Conservation (phyloP, 192 early-diverging fungal genomes). For the Rhizophagus clarus region DNA sequence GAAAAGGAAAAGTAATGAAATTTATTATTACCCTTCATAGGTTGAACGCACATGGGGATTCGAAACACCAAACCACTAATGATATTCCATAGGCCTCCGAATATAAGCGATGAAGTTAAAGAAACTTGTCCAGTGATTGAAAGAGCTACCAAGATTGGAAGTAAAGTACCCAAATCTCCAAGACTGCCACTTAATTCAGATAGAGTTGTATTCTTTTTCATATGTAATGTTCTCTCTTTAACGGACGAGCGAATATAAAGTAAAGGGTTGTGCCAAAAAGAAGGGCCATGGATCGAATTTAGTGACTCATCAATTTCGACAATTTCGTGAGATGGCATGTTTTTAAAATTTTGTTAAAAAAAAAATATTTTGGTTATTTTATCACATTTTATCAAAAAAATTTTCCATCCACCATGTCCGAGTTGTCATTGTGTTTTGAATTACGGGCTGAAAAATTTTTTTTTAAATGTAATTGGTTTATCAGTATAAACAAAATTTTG, state of each 20-base stretch:
- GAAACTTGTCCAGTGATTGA: constrained; percentile 72
- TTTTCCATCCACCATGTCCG: too few species aligned
- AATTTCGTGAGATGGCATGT: constrained; percentile 14
- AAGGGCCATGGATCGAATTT: constrained; percentile 2
- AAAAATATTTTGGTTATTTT: background rate
- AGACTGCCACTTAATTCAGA: constrained; percentile 64
- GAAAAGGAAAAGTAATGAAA: constrained; percentile 12
- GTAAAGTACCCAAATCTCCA: constrained; percentile 80
- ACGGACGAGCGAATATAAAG: constrained; percentile 8
- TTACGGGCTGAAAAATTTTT: too few species aligned
- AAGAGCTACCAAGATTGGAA: constrained; percentile 87
- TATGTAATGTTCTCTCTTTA: constrained; percentile 21
- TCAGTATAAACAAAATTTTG: too few species aligned
- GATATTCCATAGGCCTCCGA: constrained; percentile 91
- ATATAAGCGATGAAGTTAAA: constrained; percentile 77
- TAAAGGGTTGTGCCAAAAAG: constrained; percentile 8
- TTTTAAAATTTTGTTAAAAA: constrained; percentile 19
- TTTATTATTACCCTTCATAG: constrained; percentile 76
- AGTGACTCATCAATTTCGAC: constrained; percentile 4
- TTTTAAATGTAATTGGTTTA: too few species aligned
- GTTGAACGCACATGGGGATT: constrained; percentile 90
- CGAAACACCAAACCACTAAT: constrained; percentile 73
- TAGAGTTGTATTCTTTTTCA: constrained; percentile 15
- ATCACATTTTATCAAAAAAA: too few species aligned
- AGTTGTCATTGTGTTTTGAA: too few species aligned